Percentiles rank a stretch among this genome's conserved stretches.
Evolutionary conservation across 1,139 yeast species (phyloP).

Genomic region (Suhomyces ambrosiae): DNA sequence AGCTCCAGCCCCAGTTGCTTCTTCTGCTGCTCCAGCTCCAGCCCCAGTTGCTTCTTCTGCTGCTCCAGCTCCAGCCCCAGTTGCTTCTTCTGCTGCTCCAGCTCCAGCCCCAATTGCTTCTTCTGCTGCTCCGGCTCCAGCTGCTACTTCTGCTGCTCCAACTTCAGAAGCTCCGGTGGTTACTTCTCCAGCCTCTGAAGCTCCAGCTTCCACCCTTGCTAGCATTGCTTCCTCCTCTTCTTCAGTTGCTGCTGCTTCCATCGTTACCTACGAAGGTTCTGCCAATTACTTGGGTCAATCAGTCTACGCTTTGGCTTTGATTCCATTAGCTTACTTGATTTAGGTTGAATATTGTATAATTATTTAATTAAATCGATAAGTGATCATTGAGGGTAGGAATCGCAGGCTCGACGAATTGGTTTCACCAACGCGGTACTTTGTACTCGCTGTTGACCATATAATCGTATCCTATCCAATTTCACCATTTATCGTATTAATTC

Average conservation of each 20-base stretch:
- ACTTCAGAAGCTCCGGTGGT: no score
- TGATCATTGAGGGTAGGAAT: no score
- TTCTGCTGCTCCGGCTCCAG: slow-evolving; percentile 16
- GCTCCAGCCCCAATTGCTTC: slow-evolving; percentile 6
- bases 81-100: slow-evolving; percentile 9
- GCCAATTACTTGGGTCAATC: slow-evolving; percentile 22
- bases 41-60: slow-evolving; percentile 19
- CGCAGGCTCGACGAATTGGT: no score
- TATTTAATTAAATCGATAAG: slow-evolving; percentile 4
- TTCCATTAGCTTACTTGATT: slow-evolving; percentile 30
- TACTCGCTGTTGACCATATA: no score
- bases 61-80: slow-evolving; percentile 11
- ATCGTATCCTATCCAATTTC: no score
- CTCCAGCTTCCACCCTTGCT: slow-evolving; percentile 6
- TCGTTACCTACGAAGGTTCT: slow-evolving; percentile 14
- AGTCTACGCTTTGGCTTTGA: slow-evolving; percentile 21
- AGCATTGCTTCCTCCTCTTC: slow-evolving; percentile 10
- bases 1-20: slow-evolving; percentile 4
- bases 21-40: slow-evolving; percentile 17
- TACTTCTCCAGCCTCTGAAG: no score
- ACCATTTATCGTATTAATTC: no score
- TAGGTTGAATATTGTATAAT: slow-evolving; percentile 15
- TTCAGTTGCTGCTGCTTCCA: slow-evolving; percentile 2
- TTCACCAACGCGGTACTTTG: no score
- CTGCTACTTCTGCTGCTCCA: slow-evolving; percentile 10